Evolutionary conservation across 495 filamentous ascomycete species (phyloP).

Genomic region (Penicillium waksmanii): DNA sequence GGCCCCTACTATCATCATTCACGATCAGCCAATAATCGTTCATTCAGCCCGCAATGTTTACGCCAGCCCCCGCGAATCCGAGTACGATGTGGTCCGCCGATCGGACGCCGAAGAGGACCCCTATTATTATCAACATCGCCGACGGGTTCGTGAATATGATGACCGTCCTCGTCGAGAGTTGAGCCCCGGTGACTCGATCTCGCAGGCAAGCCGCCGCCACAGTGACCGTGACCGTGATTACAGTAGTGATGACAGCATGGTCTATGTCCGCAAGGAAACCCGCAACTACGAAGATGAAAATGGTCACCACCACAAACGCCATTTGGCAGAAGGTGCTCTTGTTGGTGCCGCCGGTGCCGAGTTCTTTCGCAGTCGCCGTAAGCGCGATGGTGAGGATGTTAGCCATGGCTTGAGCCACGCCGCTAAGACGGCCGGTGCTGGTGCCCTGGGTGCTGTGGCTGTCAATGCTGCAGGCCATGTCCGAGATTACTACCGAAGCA

Average conservation of each 20-base stretch:
- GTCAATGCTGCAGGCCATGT: constrained; percentile 77
- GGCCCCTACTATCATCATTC: constrained; percentile 71
- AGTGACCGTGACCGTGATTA: constrained; percentile 45
- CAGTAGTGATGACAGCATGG: constrained; percentile 69
- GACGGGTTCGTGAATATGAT: constrained; percentile 57
- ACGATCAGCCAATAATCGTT: constrained; percentile 74
- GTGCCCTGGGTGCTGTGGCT: constrained; percentile 79
- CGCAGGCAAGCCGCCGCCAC: constrained; percentile 50
- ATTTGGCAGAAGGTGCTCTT: constrained; percentile 84
- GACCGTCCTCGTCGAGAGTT: constrained; percentile 58
- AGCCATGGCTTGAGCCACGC: constrained; percentile 62
- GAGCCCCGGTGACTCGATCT: constrained; percentile 62
- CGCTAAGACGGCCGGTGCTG: constrained; percentile 78
- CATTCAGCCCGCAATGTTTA: constrained; percentile 75
- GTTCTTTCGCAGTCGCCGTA: constrained; percentile 68
- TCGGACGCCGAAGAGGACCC: constrained; percentile 57
- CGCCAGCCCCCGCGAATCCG: constrained; percentile 64
- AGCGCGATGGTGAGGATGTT: constrained; percentile 60
- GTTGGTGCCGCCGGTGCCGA: constrained; percentile 79
- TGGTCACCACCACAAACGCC: constrained; percentile 66
- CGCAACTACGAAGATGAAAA: constrained; percentile 59
- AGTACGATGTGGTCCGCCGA: constrained; percentile 70
- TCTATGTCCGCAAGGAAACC: constrained; percentile 59
- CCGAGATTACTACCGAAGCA: constrained; percentile 70
- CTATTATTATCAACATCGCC: constrained; percentile 70